Conservation (phyloP, 2,329 filamentous ascomycete species). For the Epichloe baconii region DNA sequence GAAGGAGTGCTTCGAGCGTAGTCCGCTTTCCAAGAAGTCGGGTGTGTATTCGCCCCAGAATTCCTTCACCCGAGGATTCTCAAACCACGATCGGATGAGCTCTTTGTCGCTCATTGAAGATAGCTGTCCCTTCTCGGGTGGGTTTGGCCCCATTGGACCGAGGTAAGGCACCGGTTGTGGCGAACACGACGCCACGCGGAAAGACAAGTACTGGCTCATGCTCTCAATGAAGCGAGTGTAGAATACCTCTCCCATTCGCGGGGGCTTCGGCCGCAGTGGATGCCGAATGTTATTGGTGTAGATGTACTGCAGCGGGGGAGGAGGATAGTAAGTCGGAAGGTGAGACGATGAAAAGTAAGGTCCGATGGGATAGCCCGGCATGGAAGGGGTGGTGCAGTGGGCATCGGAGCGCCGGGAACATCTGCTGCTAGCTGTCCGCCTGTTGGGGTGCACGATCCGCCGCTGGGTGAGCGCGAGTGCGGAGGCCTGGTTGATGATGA, state of each 20-base stretch:
- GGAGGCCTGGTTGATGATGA: neutral
- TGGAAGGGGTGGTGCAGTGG: constrained; percentile 17
- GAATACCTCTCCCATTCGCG: constrained; percentile 79
- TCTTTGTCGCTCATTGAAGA: constrained; percentile 34
- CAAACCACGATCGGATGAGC: constrained; percentile 78
- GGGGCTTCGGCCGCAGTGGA: constrained; percentile 76
- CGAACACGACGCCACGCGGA: constrained; percentile 68
- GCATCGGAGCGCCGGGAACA: constrained; percentile 25
- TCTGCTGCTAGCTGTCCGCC: constrained; percentile 19
- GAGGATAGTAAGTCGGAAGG: constrained; percentile 82
- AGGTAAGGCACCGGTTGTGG: constrained; percentile 48
- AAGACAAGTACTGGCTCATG: constrained; percentile 71
- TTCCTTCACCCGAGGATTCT: constrained; percentile 65
- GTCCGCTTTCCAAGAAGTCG: constrained; percentile 51
- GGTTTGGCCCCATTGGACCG: constrained; percentile 39
- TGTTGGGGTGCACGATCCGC: constrained; percentile 7
- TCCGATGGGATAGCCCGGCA: constrained; percentile 35
- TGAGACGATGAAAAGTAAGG: constrained; percentile 76
- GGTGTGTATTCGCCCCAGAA: constrained; percentile 66
- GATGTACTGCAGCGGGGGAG: constrained; percentile 64
- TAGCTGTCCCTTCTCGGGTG: constrained; percentile 27
- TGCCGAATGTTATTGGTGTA: constrained; percentile 71
- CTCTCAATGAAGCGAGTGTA: constrained; percentile 81
- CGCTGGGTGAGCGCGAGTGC: constrained; percentile 7
- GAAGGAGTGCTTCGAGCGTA: constrained; percentile 65